Conservation (phyloP, 78 protist genomes). For the Chrysochromulina tobinii region DNA sequence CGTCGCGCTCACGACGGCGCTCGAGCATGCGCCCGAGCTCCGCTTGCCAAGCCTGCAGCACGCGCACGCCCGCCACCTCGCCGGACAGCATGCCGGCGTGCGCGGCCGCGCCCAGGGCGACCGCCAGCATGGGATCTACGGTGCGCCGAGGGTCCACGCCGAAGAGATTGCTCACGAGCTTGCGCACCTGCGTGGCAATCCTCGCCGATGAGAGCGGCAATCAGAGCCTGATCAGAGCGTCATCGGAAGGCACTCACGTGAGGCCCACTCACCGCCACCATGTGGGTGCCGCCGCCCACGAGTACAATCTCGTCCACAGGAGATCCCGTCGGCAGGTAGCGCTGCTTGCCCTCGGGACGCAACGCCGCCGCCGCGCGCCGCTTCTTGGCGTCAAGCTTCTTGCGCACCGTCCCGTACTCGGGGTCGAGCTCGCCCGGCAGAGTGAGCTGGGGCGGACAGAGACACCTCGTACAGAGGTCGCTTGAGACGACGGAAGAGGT, state of each 20-base stretch:
- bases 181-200: background rate
- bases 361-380: background rate
- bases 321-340: background rate
- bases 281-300: background rate
- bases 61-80: background rate
- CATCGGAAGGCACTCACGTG: background rate
- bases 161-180: background rate
- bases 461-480: background rate
- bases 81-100: background rate
- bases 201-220: too few relatives aligned
- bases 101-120: slow-evolving; percentile 4
- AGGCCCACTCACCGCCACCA: background rate
- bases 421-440: background rate
- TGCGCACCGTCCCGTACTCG: background rate
- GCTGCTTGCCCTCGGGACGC: background rate
- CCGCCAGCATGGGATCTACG: slow-evolving; percentile 1
- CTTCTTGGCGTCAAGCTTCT: background rate
- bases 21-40: background rate
- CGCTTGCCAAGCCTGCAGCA: slow-evolving; percentile 1
- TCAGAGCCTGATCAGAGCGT: too few relatives aligned
- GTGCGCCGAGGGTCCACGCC: background rate
- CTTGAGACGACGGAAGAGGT: background rate
- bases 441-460: background rate
- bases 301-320: background rate
- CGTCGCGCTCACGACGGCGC: too few relatives aligned